These are phyloP conservation scores for Apocynum venetum DNA, from an alignment of 257 asterid species.

Conservation along the genomic window DNA sequence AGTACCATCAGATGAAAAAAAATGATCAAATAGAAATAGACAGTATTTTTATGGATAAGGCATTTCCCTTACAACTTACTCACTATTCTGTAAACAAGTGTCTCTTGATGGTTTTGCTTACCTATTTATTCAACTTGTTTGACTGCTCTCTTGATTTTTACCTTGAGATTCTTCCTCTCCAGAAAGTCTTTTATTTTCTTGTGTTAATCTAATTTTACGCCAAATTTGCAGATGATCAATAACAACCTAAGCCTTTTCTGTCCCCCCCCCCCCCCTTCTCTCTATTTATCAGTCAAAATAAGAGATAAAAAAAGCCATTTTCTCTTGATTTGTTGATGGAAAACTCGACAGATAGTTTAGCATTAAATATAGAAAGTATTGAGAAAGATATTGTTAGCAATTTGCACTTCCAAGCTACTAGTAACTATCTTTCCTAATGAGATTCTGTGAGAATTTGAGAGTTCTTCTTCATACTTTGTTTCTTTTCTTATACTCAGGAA, in stretches of 20 bases:
- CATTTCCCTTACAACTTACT: background rate
- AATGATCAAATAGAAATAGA: conserved; percentile 5
- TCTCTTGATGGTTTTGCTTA: background rate
- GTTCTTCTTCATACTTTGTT: conserved; percentile 13
- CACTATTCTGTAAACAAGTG: background rate
- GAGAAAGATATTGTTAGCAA: background rate
- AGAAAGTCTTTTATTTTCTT: background rate
- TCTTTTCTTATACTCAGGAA: conserved; percentile 50
- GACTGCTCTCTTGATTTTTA: no score
- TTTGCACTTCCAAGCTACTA: background rate
- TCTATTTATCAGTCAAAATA: background rate
- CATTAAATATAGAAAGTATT: background rate
- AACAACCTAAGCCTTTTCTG: background rate
- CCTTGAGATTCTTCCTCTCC: background rate
- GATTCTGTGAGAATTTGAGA: no score
- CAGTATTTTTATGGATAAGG: background rate
- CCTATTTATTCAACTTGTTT: no score
- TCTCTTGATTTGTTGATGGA: background rate
- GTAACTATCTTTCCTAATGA: background rate
- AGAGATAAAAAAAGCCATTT: background rate
- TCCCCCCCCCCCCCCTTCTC: no score
- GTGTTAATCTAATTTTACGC: background rate
- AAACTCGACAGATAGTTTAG: background rate
- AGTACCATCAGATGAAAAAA: background rate
- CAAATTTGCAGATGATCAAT: background rate